Base-by-base conservation (phyloP, 306 rosid species). In the Canavalia ensiformis region DNA sequence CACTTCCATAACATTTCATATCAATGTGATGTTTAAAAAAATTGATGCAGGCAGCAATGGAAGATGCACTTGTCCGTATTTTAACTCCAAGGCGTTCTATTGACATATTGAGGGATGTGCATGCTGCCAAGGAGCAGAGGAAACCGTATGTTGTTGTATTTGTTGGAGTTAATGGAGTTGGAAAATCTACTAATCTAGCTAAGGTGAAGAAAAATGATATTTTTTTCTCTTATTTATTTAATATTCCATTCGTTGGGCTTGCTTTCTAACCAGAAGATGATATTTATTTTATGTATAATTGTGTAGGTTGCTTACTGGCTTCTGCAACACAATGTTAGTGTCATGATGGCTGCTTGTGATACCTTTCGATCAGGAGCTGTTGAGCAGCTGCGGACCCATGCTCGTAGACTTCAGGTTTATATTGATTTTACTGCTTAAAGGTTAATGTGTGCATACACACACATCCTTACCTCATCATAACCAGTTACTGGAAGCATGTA, bases 311-410 rank as follows among this genome's bases (percentile, higher is more conserved):
- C 99, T 63, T 93, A 96, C 87, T 96, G 99, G 99, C 98, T 96
- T 77, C 89, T 33, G 82, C 94, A 96, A 85, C 99, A 96, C 81
- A 81, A 92, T 0, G 73, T 91, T 70, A 92, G 86, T 78, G 99
- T 96, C 72, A 96, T 86, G 98, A 92, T 96, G 99, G 99, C 98
- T 76, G 99, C 99, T 62, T 96, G 99, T 87, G 99, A 96, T 81
- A 96, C 99, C 60, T 96, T 96, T 86, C 87, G 99, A 73, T 96
- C 99, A 4, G 99, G 99, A 68, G 99, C 99, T 68, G 99, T 96
- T 76, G 99, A 96, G 83, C 99, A 96, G 93, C 90, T 96, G 80
- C 90, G 99, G 74, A 96, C 98, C 64, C 99, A 96, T 87, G 99
- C 99, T 44, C 98, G 99, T 31, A 90, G 99, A 84, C 99, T 96